phyloP scores from a whole-genome alignment of 2,329 filamentous ascomycete species.

The Zopfia rhizophila region DNA sequence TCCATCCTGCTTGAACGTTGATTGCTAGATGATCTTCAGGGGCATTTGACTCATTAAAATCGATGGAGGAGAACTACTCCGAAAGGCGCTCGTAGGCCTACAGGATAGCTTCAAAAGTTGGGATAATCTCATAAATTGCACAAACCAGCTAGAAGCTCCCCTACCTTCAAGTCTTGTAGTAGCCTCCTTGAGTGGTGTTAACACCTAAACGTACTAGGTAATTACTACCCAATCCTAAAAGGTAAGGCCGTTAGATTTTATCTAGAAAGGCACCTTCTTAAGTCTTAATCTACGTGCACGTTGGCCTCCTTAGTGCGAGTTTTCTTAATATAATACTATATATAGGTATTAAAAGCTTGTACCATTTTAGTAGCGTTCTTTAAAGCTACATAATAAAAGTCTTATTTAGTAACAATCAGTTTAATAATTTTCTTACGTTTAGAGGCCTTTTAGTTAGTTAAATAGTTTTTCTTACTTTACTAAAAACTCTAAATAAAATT shows the following conservation, averaged over 20 bases:
- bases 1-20: too few species aligned
- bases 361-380: neutral
- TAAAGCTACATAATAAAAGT: neutral
- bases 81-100: neutral
- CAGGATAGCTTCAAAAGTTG: too few species aligned
- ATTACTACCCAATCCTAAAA: too few species aligned
- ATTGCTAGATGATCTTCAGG: neutral
- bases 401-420: too few species aligned
- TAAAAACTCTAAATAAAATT: conserved; percentile 2
- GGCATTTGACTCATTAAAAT: conserved; percentile 1
- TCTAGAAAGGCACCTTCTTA: too few species aligned
- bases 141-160: conserved; percentile 1
- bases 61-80: conserved; percentile 1
- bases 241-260: too few species aligned
- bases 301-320: neutral
- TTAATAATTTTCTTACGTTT: neutral
- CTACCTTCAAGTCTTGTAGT: conserved; percentile 1
- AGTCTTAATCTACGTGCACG: conserved; percentile 1
- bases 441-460: neutral
- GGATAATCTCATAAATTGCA: too few species aligned
- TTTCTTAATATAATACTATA: too few species aligned
- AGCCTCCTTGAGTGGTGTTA: neutral
- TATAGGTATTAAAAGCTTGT: conserved; percentile 1
- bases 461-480: conserved; percentile 1
- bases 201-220: conserved; percentile 1